phyloP scores from a whole-genome alignment of 1,284 basidiomycete genomes.

The Ustanciosporium gigantosporum region DNA sequence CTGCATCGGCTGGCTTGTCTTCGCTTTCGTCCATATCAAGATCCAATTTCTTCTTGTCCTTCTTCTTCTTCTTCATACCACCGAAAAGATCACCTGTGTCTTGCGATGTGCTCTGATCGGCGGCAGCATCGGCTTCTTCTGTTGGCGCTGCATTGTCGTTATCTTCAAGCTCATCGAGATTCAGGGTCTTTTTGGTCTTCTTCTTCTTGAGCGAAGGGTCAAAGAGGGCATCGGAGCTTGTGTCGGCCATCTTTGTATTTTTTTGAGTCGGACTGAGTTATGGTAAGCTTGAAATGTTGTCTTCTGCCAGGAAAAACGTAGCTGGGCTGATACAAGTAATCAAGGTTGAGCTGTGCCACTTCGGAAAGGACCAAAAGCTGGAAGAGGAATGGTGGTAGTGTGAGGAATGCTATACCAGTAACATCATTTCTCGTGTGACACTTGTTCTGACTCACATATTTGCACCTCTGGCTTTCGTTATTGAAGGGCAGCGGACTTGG shows the following conservation, averaged over 20 bases:
- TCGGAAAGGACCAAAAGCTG: too few species aligned
- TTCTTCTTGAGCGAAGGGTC: constrained; percentile 77
- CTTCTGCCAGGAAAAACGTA: too few species aligned
- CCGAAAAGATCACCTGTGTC: constrained; percentile 82
- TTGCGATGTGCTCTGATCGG: constrained; percentile 61
- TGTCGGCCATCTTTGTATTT: not conserved
- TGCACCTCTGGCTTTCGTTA: too few species aligned
- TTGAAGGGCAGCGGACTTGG: too few species aligned
- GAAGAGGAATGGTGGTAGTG: too few species aligned
- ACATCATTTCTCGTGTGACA: too few species aligned
- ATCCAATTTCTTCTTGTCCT: constrained; percentile 85
- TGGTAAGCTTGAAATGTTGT: not conserved
- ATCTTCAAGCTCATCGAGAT: constrained; percentile 63
- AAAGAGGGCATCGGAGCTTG: constrained; percentile 67
- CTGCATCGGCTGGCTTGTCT: constrained; percentile 45
- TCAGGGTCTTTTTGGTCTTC: constrained; percentile 80
- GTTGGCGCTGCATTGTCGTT: constrained; percentile 1
- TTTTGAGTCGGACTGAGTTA: not conserved
- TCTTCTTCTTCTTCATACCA: constrained; percentile 85
- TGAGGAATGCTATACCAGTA: too few species aligned
- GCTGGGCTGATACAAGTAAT: too few species aligned
- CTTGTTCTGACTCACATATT: too few species aligned
- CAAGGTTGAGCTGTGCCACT: too few species aligned
- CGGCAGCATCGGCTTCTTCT: not conserved
- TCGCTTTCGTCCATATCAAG: constrained; percentile 63